Percentiles rank a stretch among this genome's conserved stretches.
Conservation (phyloP, 371 early-diverging fungal species). For the Circinella minor region DNA sequence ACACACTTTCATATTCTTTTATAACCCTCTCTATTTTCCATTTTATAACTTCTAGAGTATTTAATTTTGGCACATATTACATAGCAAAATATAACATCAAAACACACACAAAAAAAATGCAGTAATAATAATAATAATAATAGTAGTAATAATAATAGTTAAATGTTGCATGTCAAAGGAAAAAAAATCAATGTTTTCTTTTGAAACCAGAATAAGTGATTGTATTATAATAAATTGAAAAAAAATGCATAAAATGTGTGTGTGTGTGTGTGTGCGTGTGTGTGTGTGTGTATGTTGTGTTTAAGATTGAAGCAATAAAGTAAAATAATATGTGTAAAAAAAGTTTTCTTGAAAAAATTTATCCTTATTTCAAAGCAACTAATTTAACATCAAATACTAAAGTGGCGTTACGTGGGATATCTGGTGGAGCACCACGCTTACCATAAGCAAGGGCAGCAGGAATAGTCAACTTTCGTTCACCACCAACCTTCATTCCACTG, state of each 20-base stretch:
- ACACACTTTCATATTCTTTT: too few species aligned
- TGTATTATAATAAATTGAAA: not conserved
- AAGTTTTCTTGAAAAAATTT: not conserved
- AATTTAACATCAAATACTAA: slow-evolving; percentile 78
- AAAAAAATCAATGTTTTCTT: too few species aligned
- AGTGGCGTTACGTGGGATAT: slow-evolving; percentile 87
- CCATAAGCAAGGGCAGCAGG: slow-evolving; percentile 91
- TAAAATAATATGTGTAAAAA: not conserved
- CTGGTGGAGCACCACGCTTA: slow-evolving; percentile 82
- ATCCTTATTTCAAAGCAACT: slow-evolving; percentile 28
- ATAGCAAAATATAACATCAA: too few species aligned
- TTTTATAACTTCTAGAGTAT: too few species aligned
- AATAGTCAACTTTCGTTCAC: slow-evolving; percentile 88
- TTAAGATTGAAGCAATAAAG: not conserved
- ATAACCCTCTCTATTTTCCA: too few species aligned
- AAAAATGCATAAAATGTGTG: not conserved
- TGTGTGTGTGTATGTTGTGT: not conserved
- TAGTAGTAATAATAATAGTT: too few species aligned
- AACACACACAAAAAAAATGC: too few species aligned
- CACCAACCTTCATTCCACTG: slow-evolving; percentile 90
- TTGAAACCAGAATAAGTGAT: too few species aligned
- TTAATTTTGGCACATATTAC: too few species aligned
- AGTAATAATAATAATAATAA: too few species aligned
- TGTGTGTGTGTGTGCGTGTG: not conserved
- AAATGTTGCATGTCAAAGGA: too few species aligned